Conservation (phyloP, 768 basidiomycete species). For the Termitomyces sp. region DNA sequence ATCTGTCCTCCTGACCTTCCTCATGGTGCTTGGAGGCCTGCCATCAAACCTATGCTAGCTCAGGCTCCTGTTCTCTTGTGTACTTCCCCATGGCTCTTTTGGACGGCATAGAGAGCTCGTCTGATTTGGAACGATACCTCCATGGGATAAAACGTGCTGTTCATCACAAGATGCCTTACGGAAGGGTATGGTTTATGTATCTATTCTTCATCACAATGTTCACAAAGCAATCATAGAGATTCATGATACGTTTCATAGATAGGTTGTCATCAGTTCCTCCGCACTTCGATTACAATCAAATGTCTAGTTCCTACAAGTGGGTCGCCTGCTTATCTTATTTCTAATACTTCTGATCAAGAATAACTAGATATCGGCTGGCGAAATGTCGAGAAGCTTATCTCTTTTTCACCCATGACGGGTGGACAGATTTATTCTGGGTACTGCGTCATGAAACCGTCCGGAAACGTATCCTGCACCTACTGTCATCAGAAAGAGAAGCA, state of each 20-base stretch:
- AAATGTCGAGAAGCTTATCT: slow-evolving; percentile 8
- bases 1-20: slow-evolving; percentile 2
- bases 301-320: background rate
- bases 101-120: background rate
- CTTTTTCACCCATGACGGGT: background rate
- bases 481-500: background rate
- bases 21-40: background rate
- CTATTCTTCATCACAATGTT: background rate
- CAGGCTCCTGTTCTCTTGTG: background rate
- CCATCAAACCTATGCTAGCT: background rate
- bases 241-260: slow-evolving; percentile 1
- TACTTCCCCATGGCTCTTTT: background rate
- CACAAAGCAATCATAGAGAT: background rate
- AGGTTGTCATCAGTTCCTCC: background rate
- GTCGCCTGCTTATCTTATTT: background rate
- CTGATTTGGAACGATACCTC: slow-evolving; percentile 1
- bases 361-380: background rate
- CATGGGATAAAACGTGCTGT: background rate
- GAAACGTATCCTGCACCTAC: background rate
- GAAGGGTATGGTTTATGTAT: slow-evolving; percentile 3
- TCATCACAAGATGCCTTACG: slow-evolving; percentile 7
- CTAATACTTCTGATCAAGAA: background rate
- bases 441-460: slow-evolving; percentile 4
- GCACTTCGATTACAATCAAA: background rate
- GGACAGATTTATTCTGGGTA: slow-evolving; percentile 7